Evolutionary conservation across 306 rosid species (phyloP).

Genomic region (Quercus bicolor): DNA sequence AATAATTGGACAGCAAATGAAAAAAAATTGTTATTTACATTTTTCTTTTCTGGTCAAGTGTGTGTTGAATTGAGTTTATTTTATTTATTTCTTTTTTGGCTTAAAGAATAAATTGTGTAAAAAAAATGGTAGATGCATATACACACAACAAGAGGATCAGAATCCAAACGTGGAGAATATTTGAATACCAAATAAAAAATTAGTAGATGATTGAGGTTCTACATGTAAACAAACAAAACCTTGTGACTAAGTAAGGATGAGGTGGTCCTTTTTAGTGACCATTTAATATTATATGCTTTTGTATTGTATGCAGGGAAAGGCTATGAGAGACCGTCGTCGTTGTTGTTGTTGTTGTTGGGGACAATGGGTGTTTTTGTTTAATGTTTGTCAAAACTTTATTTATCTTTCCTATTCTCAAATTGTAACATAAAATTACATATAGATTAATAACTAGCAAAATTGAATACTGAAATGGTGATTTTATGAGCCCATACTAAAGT

Average conservation of each 20-base stretch:
- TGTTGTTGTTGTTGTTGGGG: slow-evolving; percentile 10
- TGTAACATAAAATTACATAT: too few relatives aligned
- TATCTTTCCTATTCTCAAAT: not conserved
- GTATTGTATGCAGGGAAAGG: slow-evolving; percentile 34
- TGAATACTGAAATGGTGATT: too few relatives aligned
- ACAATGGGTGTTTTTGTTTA: slow-evolving; percentile 1
- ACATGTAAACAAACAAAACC: slow-evolving; percentile 50
- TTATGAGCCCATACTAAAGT: too few relatives aligned
- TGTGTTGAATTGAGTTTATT: not conserved
- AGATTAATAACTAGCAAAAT: too few relatives aligned
- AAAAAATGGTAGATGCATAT: slow-evolving; percentile 9
- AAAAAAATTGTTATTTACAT: not conserved
- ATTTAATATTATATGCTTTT: slow-evolving; percentile 36
- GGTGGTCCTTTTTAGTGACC: slow-evolving; percentile 71
- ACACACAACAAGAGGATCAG: slow-evolving; percentile 16
- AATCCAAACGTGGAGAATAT: slow-evolving; percentile 29
- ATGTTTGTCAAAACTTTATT: not conserved
- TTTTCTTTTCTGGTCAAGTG: too few relatives aligned
- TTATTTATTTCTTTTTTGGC: not conserved
- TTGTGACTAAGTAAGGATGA: slow-evolving; percentile 55
- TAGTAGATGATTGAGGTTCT: slow-evolving; percentile 30
- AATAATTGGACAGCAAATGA: slow-evolving; percentile 30
- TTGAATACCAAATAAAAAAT: slow-evolving; percentile 20
- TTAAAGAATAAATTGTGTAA: not conserved
- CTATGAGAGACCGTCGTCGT: slow-evolving; percentile 59